Conservation (phyloP, 495 filamentous ascomycete species). For the Lepraria neglecta region DNA sequence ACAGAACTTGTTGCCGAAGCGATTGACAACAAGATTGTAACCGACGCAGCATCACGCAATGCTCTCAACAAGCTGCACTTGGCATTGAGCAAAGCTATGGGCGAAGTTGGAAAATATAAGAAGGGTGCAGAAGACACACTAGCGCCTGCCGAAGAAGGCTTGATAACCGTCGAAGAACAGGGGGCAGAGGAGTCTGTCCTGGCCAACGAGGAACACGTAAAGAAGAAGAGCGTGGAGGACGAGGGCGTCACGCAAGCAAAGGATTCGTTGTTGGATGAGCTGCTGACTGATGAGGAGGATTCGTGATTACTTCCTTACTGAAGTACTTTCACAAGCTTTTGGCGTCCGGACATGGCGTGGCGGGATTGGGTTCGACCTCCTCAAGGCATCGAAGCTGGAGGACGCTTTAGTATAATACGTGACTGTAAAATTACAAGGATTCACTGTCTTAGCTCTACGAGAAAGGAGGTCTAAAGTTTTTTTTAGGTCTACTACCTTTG, state of each 20-base stretch:
- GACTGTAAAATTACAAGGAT: too few relatives aligned
- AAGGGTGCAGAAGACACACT: constrained; percentile 10
- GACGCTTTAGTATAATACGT: too few relatives aligned
- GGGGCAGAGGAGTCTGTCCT: constrained; percentile 8
- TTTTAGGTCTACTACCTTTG: too few relatives aligned
- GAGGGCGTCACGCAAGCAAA: neutral
- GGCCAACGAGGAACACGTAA: constrained; percentile 9
- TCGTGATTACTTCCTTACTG: neutral
- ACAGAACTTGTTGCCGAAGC: constrained; percentile 54
- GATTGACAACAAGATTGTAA: constrained; percentile 62
- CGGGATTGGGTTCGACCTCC: too few relatives aligned
- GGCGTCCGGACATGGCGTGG: too few relatives aligned
- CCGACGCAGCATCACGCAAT: constrained; percentile 66
- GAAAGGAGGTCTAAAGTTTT: too few relatives aligned
- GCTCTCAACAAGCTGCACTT: constrained; percentile 74
- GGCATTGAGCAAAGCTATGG: constrained; percentile 44
- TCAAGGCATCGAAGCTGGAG: too few relatives aligned
- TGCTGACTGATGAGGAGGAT: constrained; percentile 20
- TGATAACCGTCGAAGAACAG: constrained; percentile 1
- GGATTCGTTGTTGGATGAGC: constrained; percentile 25
- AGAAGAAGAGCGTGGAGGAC: constrained; percentile 9
- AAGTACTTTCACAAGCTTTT: too few relatives aligned
- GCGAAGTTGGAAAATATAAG: constrained; percentile 20
- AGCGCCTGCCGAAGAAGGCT: constrained; percentile 11
- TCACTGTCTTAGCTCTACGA: too few relatives aligned